Evolutionary conservation across 2,329 filamentous ascomycete genomes (phyloP), one percentile per base, ranked within the genome.

Genomic region (Alternaria gaisen): DNA sequence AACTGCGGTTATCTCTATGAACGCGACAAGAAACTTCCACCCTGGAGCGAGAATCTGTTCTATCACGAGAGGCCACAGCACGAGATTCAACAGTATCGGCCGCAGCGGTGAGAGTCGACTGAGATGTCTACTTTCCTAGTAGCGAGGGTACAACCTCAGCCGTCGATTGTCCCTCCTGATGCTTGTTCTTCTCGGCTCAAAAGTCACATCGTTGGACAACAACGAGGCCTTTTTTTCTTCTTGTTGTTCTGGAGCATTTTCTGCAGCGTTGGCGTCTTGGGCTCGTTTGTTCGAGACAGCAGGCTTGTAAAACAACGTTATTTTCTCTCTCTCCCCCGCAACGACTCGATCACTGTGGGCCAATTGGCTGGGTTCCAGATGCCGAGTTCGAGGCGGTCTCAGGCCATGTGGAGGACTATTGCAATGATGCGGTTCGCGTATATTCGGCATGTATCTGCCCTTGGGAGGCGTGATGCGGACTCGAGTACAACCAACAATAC

Each of bases 1-100:
- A 97, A 97, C 77, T 98, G 94, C 77, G 94, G 93, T 58, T 90
- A 94, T 69, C 81, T 94, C 20, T 97, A 91, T 77, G 94, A 97
- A 80, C 90, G 93, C 56, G 92, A 96, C 79, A 90, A 92, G 79
- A 89, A 90, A 66, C 84, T 97, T 0, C 94, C 94, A 9, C 87
- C 88, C 28, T 93, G 90, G 89, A 88, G 88, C 3, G 88, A 88
- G 73, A 87, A 89, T 62, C 83, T 94, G 47, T 92, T 93, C 74
- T 73, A 71, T 38, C 67, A 75, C 58, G 82, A 84, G 58, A 77
- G 80, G 30, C 68, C 73, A 12, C 65, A 65, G 32, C 68, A 75
- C 24, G 70, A 72, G 51, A 60, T 70, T 14, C 66, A 59, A 43
- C 61, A 66, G 10, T 70, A 72, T 50, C 65, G 70, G 42, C 50